Base-by-base conservation (phyloP, 805 yeast genomes). In the Cyberlindnera japonica region DNA sequence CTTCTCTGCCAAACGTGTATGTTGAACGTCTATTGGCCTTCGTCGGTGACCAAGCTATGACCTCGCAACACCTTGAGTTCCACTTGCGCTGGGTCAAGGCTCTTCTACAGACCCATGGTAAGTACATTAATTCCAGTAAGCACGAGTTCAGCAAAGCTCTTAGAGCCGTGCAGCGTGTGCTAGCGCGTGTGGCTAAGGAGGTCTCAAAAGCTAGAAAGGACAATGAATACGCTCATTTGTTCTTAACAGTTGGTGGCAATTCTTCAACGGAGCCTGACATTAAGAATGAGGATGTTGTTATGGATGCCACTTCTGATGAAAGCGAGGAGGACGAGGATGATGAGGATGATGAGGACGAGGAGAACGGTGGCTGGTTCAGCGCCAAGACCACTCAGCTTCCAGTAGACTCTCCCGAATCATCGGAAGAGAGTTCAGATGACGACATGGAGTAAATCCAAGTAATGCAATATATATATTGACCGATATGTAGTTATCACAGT, bases 11-110 rank as follows among this genome's bases (percentile, higher is more conserved):
- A 0, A 68, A 69, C 1, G 83, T 89, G 0, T 91, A 93, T 53
- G 72, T 88, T 33, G 72, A 79, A 30, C 74, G 83, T 42, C 54
- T 91, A 25, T 59, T 93, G 33, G 63, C 67, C 24, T 88, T 87
- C 46, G 72, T 93, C 52, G 93, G 86, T 2, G 73, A 75, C 30
- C 71, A 76, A 48, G 71, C 80, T 25, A 73, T 74, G 58, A 84
- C 81, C 4, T 78, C 88, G 6, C 89, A 77, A 24, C 98, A 93
- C 63, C 59, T 91, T 18, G 97, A 93, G 64, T 89, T 81, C 65
- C 79, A 81, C 53, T 61, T 93, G 47, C 51, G 83, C 10, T 93
- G 99, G 98, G 71, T 91, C 24, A 78, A 81, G 50, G 67, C 74
- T 13, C 52, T 89, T 5, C 61, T 93, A 14, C 70, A 82, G 2